Percentiles rank a stretch among this genome's conserved stretches.
phyloP scores from a whole-genome alignment of 2,329 filamentous ascomycete species.

The Hawksworthiomyces lignivorus region DNA sequence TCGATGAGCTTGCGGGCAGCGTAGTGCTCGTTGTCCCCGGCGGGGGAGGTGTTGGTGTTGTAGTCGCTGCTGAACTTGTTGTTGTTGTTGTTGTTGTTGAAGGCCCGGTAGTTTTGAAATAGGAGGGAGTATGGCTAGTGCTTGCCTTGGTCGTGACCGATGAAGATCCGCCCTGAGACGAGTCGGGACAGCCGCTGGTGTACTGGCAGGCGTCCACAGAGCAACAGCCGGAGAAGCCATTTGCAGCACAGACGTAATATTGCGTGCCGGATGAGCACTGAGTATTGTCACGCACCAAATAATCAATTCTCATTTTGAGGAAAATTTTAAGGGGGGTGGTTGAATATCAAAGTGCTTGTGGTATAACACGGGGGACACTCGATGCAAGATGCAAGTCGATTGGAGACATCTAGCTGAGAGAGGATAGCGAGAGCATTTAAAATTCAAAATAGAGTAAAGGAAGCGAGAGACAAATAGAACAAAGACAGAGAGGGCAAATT shows the following conservation, averaged over 20 bases:
- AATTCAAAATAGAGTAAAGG: too few relatives aligned
- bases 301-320: constrained; percentile 8
- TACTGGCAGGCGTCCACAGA: constrained; percentile 32
- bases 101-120: not conserved
- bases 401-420: too few relatives aligned
- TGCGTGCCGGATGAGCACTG: constrained; percentile 22
- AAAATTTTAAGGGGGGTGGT: too few relatives aligned
- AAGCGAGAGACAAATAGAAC: too few relatives aligned
- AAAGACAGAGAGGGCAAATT: not conserved
- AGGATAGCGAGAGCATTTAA: too few relatives aligned
- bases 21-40: not conserved
- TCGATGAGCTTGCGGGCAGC: not conserved
- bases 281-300: not conserved
- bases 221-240: constrained; percentile 38
- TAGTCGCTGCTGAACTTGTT: not conserved
- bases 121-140: too few relatives aligned
- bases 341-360: too few relatives aligned
- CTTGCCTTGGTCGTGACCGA: not conserved
- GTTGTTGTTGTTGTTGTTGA: not conserved
- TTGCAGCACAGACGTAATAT: constrained; percentile 31
- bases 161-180: not conserved
- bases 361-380: too few relatives aligned
- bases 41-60: constrained; percentile 1
- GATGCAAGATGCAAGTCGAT: too few relatives aligned
- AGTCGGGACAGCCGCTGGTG: constrained; percentile 22